Evolutionary conservation across 768 basidiomycete species (phyloP), one percentile per base, ranked within the genome.

Genomic region (Dictyophora rubrovolvata): DNA sequence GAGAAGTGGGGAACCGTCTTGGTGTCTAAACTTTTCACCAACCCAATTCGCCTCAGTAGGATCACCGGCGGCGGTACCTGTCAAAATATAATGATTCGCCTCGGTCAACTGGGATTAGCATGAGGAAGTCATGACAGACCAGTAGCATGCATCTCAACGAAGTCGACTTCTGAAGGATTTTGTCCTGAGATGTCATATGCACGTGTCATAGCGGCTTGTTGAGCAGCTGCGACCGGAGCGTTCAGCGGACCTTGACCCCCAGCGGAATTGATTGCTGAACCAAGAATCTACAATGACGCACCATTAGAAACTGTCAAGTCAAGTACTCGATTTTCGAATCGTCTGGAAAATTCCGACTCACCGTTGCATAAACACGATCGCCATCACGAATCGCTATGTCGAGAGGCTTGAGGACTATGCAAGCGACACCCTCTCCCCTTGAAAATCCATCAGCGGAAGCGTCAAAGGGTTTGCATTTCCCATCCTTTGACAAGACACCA

Each of bases 41-140:
- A 77, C 75, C 67, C 75, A 76, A 57, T 79, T 80, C 10, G 74
- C 75, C 63, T 81, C 79, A 1, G 72, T 75, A 1, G 79, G 78
- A 61, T 81, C 79, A 0, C 78, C 79, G 33, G 67, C 70, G 37
- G 74, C 71, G 2, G 79, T 79, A 1, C 71, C 71, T 68, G 46
- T 21, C 28, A 28, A 21, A 1, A 35, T n/a, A 47, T 48, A 10
- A 48, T 23, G 16, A 23, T 12, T 48, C 17, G 28, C 7, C 28
- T 28, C 28, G 7, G 28, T 28, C 28, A 28, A 28, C 21, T n/a
- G n/a, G 10, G 12, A 4, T n/a, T 0, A 22, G 12, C 33, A 33
- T 51, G 17, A 1, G 28, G 46, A 14, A 48, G 0, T 3, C 5
- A 2, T n/a, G 50, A 57, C 62, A 22, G 48, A 67, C 76, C 78